Conservation (phyloP, 208 protist species). For the Acanthamoeba healyi region DNA sequence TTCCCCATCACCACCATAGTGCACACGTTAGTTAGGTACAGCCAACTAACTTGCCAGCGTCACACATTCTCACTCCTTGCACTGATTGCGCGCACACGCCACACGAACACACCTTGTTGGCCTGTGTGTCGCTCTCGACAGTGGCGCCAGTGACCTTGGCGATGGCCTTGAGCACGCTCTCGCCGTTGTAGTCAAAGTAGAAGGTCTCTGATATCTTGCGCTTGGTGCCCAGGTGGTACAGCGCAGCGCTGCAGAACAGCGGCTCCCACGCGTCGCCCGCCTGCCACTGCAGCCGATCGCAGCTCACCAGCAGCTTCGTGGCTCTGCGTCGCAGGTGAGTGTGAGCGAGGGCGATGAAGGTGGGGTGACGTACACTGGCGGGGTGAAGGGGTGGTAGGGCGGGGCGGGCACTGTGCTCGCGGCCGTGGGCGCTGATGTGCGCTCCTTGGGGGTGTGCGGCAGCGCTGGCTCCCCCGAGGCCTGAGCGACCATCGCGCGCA, state of each 20-base stretch:
- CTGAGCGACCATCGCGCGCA: neutral
- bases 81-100: no score
- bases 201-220: slow-evolving; percentile 49
- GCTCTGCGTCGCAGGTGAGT: neutral
- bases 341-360: neutral
- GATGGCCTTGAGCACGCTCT: neutral
- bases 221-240: slow-evolving; percentile 20
- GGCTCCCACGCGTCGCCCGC: slow-evolving; percentile 32
- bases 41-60: neutral
- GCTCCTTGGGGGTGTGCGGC: no score
- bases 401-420: neutral
- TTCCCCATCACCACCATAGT: neutral
- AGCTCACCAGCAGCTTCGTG: slow-evolving; percentile 51
- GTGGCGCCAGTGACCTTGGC: neutral
- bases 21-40: neutral
- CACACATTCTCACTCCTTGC: no score
- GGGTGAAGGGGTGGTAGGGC: neutral
- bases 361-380: neutral
- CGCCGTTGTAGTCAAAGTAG: slow-evolving; percentile 32
- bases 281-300: slow-evolving; percentile 20
- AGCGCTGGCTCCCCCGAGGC: no score
- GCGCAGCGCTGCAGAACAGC: slow-evolving; percentile 29
- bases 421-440: no score
- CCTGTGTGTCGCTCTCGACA: neutral
- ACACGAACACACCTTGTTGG: slow-evolving; percentile 7